Evolutionary conservation across 2,329 filamentous ascomycete species (phyloP), one percentile per base, ranked within the genome.

Genomic region (Chlorencoelia australis): DNA sequence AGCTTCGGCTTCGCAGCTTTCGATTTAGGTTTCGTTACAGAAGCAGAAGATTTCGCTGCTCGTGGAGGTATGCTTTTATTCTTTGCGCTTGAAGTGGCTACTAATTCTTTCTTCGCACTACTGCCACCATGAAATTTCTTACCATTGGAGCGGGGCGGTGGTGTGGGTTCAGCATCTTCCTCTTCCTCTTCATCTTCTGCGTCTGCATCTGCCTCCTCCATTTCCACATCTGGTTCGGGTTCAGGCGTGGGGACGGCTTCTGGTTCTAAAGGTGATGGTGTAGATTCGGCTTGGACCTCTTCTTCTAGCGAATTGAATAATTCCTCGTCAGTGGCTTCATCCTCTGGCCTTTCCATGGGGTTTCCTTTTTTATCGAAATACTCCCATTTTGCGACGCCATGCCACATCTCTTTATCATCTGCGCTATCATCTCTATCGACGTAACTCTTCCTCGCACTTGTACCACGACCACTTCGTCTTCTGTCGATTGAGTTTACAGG

Each of bases 391-490:
- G 51, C 45, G 19, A 59, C 56, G 4, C 56, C 56, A 21, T 54
- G 45, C 42, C 49, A 46, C 57, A 60, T 59, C 38, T 59, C 59
- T 39, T 59, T 52, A 21, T 58, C 59, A 30, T 59, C 63, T 26
- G 60, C 65, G 25, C 55, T 63, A 31, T 62, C 61, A 35, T 61
- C 60, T 22, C 55, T 46, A 37, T 62, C 59, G 10, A 46, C 50
- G 40, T 62, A 62, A 8, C 39, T 52, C 40, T 55, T 57, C n/a
- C 42, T 48, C 14, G 41, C 57, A 56, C 47, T 66, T 48, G 44
- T 59, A 51, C 45, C 59, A 42, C 60, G 49, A 13, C 56, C 57
- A 39, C 58, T 62, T 29, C 51, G 49, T 35, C 60, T 51, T 18
- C 59, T 45, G 32, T 59, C 53, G 2, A 43, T 42, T 15, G 50